Evolutionary conservation across 2,329 filamentous ascomycete genomes (phyloP).

Genomic region (Fusarium graminum): DNA sequence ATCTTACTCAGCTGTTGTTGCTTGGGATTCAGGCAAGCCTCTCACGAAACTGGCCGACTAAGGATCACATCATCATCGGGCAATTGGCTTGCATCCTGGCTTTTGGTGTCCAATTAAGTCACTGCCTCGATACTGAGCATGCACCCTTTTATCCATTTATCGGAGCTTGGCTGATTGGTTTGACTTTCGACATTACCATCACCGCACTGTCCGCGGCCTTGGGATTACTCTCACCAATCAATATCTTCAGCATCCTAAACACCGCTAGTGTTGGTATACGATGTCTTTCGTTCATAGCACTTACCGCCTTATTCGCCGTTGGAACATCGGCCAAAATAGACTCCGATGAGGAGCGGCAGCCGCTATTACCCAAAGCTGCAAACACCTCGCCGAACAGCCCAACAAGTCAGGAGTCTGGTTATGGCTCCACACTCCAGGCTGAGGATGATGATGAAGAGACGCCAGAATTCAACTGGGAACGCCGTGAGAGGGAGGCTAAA

Average conservation of each 20-base stretch:
- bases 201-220: conserved; percentile 48
- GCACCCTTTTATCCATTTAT: conserved; percentile 73
- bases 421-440: conserved; percentile 58
- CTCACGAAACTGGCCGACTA: conserved; percentile 56
- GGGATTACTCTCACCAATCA: conserved; percentile 9
- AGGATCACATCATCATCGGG: conserved; percentile 67
- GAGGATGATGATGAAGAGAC: conserved; percentile 56
- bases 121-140: conserved; percentile 63
- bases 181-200: conserved; percentile 67
- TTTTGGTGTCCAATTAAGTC: conserved; percentile 72
- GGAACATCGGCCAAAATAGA: conserved; percentile 41
- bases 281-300: conserved; percentile 38
- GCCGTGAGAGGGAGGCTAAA: conserved; percentile 64
- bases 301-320: conserved; percentile 33
- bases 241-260: conserved; percentile 45
- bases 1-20: conserved; percentile 60
- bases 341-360: conserved; percentile 69
- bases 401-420: conserved; percentile 50
- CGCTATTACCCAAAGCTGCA: conserved; percentile 61
- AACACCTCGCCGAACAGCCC: conserved; percentile 43
- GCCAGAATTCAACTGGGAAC: conserved; percentile 68
- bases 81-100: conserved; percentile 71
- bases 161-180: conserved; percentile 71
- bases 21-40: conserved; percentile 56
- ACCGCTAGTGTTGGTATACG: conserved; percentile 37